Evolutionary conservation across 805 yeast genomes (phyloP).

Genomic region (Myxozyma vanderwaltii): DNA sequence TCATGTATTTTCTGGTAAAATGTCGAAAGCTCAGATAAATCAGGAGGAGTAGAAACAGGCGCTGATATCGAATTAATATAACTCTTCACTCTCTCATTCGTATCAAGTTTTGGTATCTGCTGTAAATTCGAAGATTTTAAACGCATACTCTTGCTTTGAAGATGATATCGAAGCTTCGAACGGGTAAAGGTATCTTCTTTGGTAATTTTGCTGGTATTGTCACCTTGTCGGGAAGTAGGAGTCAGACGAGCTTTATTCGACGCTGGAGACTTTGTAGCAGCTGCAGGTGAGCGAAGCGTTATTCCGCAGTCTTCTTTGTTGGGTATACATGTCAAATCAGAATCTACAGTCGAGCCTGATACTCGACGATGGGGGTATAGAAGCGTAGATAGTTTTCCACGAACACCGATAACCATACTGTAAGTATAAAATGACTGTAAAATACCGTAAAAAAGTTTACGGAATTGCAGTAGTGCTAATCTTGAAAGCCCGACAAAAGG

Average conservation of each 20-base stretch:
- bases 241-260: background rate
- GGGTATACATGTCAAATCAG: background rate
- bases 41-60: background rate
- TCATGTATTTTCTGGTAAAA: background rate
- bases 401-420: background rate
- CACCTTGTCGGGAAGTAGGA: background rate
- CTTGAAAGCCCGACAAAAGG: background rate
- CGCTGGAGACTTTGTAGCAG: background rate
- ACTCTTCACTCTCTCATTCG: background rate
- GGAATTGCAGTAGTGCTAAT: background rate
- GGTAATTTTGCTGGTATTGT: background rate
- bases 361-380: background rate
- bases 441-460: background rate
- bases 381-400: background rate
- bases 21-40: background rate
- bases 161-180: background rate
- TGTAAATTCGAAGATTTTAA: background rate
- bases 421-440: background rate
- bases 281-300: background rate
- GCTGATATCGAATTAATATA: background rate
- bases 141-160: background rate
- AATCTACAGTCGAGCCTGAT: background rate
- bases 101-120: conserved; percentile 1
- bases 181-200: background rate
- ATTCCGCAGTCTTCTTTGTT: background rate